These are phyloP conservation scores for Penicillium sp. DNA, from an alignment of 2,329 filamentous ascomycete species.

Conservation along the genomic window DNA sequence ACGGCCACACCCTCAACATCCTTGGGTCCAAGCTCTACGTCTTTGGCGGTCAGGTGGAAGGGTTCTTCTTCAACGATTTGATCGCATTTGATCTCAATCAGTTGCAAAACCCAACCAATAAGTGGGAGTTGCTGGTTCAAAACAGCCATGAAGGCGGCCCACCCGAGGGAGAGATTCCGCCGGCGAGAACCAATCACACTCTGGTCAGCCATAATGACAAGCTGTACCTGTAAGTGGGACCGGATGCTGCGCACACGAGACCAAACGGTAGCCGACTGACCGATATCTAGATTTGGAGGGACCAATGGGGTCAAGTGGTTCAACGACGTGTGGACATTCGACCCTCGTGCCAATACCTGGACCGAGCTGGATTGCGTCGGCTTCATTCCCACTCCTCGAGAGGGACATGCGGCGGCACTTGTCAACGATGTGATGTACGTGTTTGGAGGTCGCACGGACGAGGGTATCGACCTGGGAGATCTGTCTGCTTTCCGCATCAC, in stretches of 20 bases:
- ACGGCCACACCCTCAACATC: constrained; percentile 94
- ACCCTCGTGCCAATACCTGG: constrained; percentile 78
- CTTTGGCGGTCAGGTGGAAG: constrained; percentile 95
- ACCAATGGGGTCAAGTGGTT: constrained; percentile 97
- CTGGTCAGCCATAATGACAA: constrained; percentile 88
- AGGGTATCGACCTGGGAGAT: constrained; percentile 86
- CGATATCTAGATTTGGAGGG: constrained; percentile 62
- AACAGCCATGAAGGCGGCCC: constrained; percentile 58
- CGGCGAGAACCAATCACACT: constrained; percentile 89
- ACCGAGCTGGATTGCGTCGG: constrained; percentile 89
- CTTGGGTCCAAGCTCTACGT: constrained; percentile 95
- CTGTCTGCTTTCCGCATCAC: constrained; percentile 78
- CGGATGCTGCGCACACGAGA: too few species aligned
- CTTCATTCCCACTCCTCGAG: constrained; percentile 87
- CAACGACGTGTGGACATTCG: constrained; percentile 97
- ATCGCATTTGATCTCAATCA: constrained; percentile 94
- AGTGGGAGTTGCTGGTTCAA: constrained; percentile 87
- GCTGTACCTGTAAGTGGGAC: constrained; percentile 61
- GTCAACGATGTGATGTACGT: constrained; percentile 99
- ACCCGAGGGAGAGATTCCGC: constrained; percentile 63
- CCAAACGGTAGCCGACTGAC: not conserved
- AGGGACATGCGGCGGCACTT: constrained; percentile 88
- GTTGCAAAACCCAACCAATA: constrained; percentile 80
- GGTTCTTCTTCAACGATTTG: constrained; percentile 96
- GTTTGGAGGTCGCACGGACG: constrained; percentile 91